A percentile compares a stretch with the other conserved stretches of the same genome.
phyloP scores from a whole-genome alignment of 1,284 basidiomycete species.

The Leccinum pachyderme region DNA sequence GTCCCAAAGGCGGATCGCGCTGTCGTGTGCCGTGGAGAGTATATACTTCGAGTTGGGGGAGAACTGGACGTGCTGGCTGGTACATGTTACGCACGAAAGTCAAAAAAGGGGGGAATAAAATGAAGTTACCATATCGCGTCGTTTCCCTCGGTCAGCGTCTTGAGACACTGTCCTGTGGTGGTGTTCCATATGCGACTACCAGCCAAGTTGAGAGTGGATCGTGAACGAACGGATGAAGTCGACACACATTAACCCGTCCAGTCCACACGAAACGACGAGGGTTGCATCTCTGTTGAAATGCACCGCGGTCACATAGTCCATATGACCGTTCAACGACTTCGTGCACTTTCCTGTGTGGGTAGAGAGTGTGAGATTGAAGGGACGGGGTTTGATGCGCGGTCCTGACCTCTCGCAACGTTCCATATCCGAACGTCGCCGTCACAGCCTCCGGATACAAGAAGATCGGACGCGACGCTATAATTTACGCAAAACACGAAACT shows the following conservation, averaged over 20 bases:
- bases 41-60: slow-evolving; percentile 95
- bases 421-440: slow-evolving; percentile 93
- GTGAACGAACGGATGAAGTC: slow-evolving; percentile 29
- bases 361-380: not conserved
- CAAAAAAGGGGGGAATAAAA: not conserved
- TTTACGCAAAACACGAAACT: slow-evolving; percentile 91
- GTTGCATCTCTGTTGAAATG: slow-evolving; percentile 93
- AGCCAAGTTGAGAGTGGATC: slow-evolving; percentile 2
- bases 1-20: slow-evolving; percentile 91
- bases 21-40: slow-evolving; percentile 88
- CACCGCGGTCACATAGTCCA: slow-evolving; percentile 92
- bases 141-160: slow-evolving; percentile 91
- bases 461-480: slow-evolving; percentile 83
- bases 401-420: slow-evolving; percentile 76
- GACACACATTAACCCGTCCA: slow-evolving; percentile 93
- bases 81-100: not conserved
- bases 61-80: slow-evolving; percentile 84
- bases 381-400: not conserved
- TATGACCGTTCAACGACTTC: slow-evolving; percentile 86
- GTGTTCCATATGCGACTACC: slow-evolving; percentile 93
- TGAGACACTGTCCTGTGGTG: slow-evolving; percentile 89
- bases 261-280: slow-evolving; percentile 86
- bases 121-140: slow-evolving; percentile 81
- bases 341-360: slow-evolving; percentile 63
- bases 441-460: slow-evolving; percentile 89